A percentile compares a stretch with the other conserved stretches of the same genome.
Conservation (phyloP, 2,329 filamentous ascomycete genomes). For the Calonectria hawksworthii region DNA sequence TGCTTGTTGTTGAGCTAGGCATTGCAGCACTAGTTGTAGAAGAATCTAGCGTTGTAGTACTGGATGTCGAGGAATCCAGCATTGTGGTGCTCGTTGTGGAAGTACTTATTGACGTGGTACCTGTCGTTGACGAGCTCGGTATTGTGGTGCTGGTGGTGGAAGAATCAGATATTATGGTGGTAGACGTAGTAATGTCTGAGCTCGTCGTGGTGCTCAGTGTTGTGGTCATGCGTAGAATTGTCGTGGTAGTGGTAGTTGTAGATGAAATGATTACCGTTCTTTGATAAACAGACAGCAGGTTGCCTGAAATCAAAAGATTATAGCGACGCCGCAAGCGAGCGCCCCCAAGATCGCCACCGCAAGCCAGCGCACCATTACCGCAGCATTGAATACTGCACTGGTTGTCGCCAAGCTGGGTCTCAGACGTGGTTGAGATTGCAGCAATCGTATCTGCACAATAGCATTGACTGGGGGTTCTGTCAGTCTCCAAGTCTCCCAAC, state of each 20-base stretch:
- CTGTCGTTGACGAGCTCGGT: no score
- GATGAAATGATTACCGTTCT: not conserved
- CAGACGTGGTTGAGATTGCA: not conserved
- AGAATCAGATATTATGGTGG: not conserved
- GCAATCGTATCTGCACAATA: not conserved
- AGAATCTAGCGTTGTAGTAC: no score
- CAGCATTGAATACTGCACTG: not conserved
- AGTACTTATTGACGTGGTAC: no score
- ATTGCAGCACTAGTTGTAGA: no score
- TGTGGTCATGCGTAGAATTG: not conserved
- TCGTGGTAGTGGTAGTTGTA: not conserved
- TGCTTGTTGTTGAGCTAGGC: no score
- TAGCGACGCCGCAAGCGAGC: not conserved
- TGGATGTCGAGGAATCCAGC: no score
- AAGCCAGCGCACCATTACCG: not conserved
- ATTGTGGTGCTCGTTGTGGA: no score
- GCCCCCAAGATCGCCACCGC: not conserved
- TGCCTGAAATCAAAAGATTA: not conserved
- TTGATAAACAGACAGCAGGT: not conserved
- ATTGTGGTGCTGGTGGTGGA: no score
- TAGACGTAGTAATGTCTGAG: not conserved
- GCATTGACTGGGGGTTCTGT: not conserved
- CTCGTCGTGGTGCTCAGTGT: no score
- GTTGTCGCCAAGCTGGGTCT: not conserved
- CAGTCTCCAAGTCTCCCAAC: not conserved